A percentile compares a stretch with the other conserved stretches of the same genome.
Conservation (phyloP, 2,329 filamentous ascomycete genomes). For the Fusarium pseudonygamai region DNA sequence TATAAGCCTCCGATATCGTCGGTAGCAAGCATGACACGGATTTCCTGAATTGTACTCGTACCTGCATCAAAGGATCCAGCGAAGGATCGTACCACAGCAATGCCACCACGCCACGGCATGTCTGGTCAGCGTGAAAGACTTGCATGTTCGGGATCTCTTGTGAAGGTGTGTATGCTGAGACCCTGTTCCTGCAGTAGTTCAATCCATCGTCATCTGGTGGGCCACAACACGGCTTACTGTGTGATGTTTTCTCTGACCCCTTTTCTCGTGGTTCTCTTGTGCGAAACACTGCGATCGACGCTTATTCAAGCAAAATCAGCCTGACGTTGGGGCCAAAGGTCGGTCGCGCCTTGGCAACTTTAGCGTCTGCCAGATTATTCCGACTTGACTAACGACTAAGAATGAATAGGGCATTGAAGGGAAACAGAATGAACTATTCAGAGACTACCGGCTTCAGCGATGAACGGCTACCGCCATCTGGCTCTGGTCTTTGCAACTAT, state of each 20-base stretch:
- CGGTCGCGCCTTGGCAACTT: constrained; percentile 17
- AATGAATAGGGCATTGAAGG: not conserved
- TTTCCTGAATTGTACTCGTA: not conserved
- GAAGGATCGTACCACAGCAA: constrained; percentile 30
- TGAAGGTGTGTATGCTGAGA: constrained; percentile 23
- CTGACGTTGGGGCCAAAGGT: constrained; percentile 6
- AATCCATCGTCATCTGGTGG: constrained; percentile 41
- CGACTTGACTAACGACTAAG: not conserved
- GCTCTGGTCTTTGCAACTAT: constrained; percentile 2
- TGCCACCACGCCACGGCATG: constrained; percentile 27
- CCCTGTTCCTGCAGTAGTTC: constrained; percentile 45
- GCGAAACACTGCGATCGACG: constrained; percentile 20
- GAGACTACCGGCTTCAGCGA: constrained; percentile 7
- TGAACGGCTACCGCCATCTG: not conserved
- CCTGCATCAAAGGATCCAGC: constrained; percentile 14
- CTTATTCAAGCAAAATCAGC: constrained; percentile 12
- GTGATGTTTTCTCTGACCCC: constrained; percentile 6
- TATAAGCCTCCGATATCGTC: not conserved
- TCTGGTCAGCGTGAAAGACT: constrained; percentile 12
- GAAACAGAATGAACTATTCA: constrained; percentile 5
- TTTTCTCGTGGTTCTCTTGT: constrained; percentile 18
- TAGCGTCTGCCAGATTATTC: constrained; percentile 9
- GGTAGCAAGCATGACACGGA: not conserved
- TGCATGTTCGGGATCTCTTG: constrained; percentile 22
- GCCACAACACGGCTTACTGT: constrained; percentile 22